Evolutionary conservation across 345 rosid species (phyloP), one percentile per base, ranked within the genome.

Genomic region (Limnanthes douglasii): DNA sequence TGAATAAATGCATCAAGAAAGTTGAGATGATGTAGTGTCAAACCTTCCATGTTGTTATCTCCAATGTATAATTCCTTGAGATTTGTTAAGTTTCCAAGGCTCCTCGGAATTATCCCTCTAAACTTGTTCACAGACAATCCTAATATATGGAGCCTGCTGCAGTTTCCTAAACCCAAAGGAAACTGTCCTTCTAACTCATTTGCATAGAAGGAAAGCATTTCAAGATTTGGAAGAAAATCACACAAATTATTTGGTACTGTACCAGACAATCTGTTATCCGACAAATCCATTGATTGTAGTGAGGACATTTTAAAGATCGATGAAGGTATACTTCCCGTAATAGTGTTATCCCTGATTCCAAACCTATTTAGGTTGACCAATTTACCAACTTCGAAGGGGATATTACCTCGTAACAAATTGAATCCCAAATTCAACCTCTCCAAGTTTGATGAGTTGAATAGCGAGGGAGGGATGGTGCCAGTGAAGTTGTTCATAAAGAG

Each of bases 271-370:
- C 15, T 12, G 6, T 56, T 70, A 0, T 0, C 0, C 0, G 19
- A 5, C 0, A 39, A 1, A 0, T 22, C 20, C 0, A 67, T 8
- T 0, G 0, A 0, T 5, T 5, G 4, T 8, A 54, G 0, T 1
- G 57, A 42, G 11, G 69, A 53, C 4, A 45, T 40, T 40, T 70
- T 66, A 56, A 9, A 59, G 0, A 67, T 16, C 0, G 55, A 46
- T 0, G 50, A 22, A 14, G 60, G 54, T 4, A 54, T 20, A 28
- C 4, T 39, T 2, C 53, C 44, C 1, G 54, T 25, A 0, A 55
- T 39, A 2, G 7, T 18, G 21, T 55, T 55, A 0, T 1, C 0
- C 6, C 15, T 5, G 11, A 35, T 4, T 0, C 3, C 10, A 21
- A 46, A 5, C 2, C 41, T 26, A 34, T 4, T 46, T 46, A 23